Evolutionary conservation across 495 filamentous ascomycete species (phyloP), one percentile per base, ranked within the genome.

Genomic region (Aspergillus sparsus): DNA sequence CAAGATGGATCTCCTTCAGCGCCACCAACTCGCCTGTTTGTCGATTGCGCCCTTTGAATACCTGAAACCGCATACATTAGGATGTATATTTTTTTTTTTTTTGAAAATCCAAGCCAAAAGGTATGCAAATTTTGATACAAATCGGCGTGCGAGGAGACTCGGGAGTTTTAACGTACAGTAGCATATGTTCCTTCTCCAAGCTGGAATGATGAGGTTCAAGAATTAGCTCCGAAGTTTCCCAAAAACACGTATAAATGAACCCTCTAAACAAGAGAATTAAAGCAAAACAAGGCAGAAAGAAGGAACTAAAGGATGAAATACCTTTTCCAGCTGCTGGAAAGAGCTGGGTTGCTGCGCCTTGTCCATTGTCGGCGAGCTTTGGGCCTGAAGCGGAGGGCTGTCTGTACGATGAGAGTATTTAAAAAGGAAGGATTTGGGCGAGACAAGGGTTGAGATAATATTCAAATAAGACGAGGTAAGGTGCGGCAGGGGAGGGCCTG

Each of bases 101-200:
- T 21, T 27, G 21, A 27, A 27, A 27, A 27, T 3, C 21, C 21
- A 27, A 27, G 21, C 21, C 21, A 27, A 27, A 3, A 3, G 21
- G 21, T 27, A 27, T 27, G 21, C 1, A 27, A 27, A 27, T 27
- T 27, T 27, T 27, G 21, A 27, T 1, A 1, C 45, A 37, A 18
- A 49, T 15, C n/a, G 16, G 11, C 55, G 34, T 16, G 21, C 47
- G 16, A 51, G 21, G 32, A 50, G 46, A 42, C 53, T 34, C 51
- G 47, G 49, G 44, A 33, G 36, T 39, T 49, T 57, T 57, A 63
- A 84, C 85, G 66, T 83, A 97, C 94, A 27, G 94, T 98, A 57
- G 94, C 94, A 87, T 98, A 98, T 45, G 94, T 98, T 55, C 94
- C 94, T 83, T 98, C 94, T 71, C 94, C 94, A 62, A 98, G 81